phyloP scores from a whole-genome alignment of 257 asterid genomes.

The Nicotiana undulata region DNA sequence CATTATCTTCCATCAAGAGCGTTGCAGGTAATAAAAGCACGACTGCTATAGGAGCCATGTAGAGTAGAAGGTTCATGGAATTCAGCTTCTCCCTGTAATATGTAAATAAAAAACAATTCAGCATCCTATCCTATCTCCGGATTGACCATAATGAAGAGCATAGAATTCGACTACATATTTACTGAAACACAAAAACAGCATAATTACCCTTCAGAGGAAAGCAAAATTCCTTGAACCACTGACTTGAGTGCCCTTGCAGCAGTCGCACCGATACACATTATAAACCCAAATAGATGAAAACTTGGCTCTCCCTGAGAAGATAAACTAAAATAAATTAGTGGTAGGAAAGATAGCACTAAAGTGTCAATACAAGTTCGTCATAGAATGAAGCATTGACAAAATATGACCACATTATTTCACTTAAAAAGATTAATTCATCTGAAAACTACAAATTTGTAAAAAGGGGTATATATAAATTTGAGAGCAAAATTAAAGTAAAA shows the following conservation, averaged over 20 bases:
- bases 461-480: too few relatives aligned
- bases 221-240: constrained; percentile 52
- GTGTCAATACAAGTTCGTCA: background rate
- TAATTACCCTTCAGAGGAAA: constrained; percentile 51
- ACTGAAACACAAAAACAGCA: background rate
- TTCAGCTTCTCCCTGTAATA: constrained; percentile 45
- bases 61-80: constrained; percentile 51
- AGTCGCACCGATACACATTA: constrained; percentile 48
- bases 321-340: background rate
- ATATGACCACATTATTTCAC: too few relatives aligned
- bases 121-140: constrained; percentile 5
- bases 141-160: background rate
- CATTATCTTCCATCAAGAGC: constrained; percentile 48
- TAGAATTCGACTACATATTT: too few relatives aligned
- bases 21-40: constrained; percentile 54
- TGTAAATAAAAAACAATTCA: constrained; percentile 7
- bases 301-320: constrained; percentile 46
- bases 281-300: constrained; percentile 51
- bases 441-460: too few relatives aligned
- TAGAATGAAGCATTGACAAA: too few relatives aligned
- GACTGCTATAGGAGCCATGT: constrained; percentile 62
- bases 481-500: too few relatives aligned
- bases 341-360: background rate
- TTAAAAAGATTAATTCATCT: too few relatives aligned
- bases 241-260: constrained; percentile 58